These are phyloP conservation scores for Fusarium proliferatum DNA, from an alignment of 2,329 filamentous ascomycete genomes.

Conservation along the genomic window DNA sequence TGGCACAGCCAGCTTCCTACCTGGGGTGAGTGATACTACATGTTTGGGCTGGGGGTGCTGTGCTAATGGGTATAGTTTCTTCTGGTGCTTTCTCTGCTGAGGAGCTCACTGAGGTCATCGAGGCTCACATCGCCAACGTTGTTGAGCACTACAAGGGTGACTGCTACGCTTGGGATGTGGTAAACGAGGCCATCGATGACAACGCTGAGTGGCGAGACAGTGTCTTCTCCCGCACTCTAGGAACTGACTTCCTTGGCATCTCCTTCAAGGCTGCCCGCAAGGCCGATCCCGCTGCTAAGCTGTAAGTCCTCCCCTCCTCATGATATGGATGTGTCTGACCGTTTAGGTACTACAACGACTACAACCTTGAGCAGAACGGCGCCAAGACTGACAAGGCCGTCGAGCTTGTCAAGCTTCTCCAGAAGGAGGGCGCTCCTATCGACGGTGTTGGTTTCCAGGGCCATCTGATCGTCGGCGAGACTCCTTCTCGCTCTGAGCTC, in stretches of 20 bases:
- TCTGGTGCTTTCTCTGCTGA: slow-evolving; percentile 63
- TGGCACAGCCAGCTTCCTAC: slow-evolving; percentile 56
- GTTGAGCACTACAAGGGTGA: slow-evolving; percentile 68
- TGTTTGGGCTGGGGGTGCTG: fast-evolving
- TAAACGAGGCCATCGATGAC: slow-evolving; percentile 72
- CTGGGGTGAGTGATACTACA: slow-evolving; percentile 36
- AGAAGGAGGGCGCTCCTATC: slow-evolving; percentile 64
- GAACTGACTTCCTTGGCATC: slow-evolving; percentile 66
- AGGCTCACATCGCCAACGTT: slow-evolving; percentile 69
- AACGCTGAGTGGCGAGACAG: slow-evolving; percentile 63
- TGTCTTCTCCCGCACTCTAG: slow-evolving; percentile 67
- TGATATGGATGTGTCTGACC: background rate
- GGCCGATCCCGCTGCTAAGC: slow-evolving; percentile 65
- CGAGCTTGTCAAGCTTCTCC: slow-evolving; percentile 58
- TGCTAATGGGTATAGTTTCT: slow-evolving; percentile 29
- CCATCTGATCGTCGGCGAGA: slow-evolving; percentile 68
- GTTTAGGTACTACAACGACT: slow-evolving; percentile 61
- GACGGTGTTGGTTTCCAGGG: slow-evolving; percentile 72
- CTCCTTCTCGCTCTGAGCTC: slow-evolving; percentile 58
- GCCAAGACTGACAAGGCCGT: slow-evolving; percentile 59
- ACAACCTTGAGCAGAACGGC: slow-evolving; percentile 67
- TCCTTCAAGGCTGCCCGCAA: slow-evolving; percentile 67
- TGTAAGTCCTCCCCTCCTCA: slow-evolving; percentile 47
- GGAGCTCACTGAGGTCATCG: slow-evolving; percentile 63
- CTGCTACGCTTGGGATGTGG: slow-evolving; percentile 73